Base-by-base conservation (phyloP, 164 flowering plant species). In the Taxillus chinensis region DNA sequence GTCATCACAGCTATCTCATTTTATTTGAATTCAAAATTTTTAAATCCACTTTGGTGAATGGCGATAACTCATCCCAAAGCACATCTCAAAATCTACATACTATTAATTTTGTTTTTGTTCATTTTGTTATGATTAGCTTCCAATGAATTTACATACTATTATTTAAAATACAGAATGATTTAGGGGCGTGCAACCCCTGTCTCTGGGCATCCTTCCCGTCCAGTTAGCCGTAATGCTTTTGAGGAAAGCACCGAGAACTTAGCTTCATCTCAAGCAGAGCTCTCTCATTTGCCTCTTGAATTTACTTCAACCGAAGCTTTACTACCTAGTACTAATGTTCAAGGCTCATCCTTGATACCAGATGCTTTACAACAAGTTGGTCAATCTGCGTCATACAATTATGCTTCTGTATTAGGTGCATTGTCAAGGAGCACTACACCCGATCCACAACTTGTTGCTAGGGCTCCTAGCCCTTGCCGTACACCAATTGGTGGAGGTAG, bases 381-480 rank as follows among this genome's bases (percentile, higher is more conserved):
- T 10, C 65, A 74, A 16, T 71, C 84, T 57, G 59, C 85, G n/a
- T 75, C 87, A 55, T 78, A 77, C 60, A 56, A 79, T 49, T 86
- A 82, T 76, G 91, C 91, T 63, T 80, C 92, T 51, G 87, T 67
- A 38, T 71, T 86, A 4, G 91, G 88, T 57, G 68, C 77, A 11
- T 71, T 84, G 71, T 84, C 92, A 13, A 76, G 92, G 70, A 83
- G 87, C 77, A 73, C 73, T 8, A 84, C 92, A 56, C 93, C 93
- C 50, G 93, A 86, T 73, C 82, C 86, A 5, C 85, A 85, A 61
- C 74, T 67, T 59, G 65, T 82, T 55, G 78, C 83, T n/a, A 70
- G 92, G 70, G 85, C 78, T 60, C 92, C 92, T 43, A 86, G 87
- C 71, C 92, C 92, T 53, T 73, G 83, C 66, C 79, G 71, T 54